A percentile compares a stretch with the other conserved stretches of the same genome.
Evolutionary conservation across 306 rosid species (phyloP).

Genomic region (Neltuma alba): DNA sequence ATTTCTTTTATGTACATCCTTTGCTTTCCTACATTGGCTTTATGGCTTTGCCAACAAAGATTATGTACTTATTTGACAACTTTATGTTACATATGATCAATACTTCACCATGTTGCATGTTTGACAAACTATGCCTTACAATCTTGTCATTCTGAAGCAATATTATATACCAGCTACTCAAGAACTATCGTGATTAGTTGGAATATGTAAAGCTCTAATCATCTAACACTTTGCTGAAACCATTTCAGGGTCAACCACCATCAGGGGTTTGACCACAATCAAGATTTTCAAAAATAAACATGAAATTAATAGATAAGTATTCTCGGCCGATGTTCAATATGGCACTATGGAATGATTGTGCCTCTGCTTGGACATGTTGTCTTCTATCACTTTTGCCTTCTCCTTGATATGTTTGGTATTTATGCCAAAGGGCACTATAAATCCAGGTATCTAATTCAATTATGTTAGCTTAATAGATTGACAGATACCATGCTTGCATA

Average conservation of each 20-base stretch:
- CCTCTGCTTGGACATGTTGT: slow-evolving; percentile 67
- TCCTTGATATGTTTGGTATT: slow-evolving; percentile 62
- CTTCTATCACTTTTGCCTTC: slow-evolving; percentile 59
- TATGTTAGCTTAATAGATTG: neutral
- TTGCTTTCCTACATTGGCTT: neutral
- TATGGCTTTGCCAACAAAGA: neutral
- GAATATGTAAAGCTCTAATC: slow-evolving; percentile 76
- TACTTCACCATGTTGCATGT: slow-evolving; percentile 15
- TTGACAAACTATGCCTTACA: slow-evolving; percentile 11
- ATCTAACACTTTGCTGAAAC: slow-evolving; percentile 81
- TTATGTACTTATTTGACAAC: neutral
- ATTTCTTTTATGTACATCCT: neutral
- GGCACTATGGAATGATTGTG: slow-evolving; percentile 73
- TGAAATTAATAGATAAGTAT: slow-evolving; percentile 61
- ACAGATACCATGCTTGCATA: neutral
- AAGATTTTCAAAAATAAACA: slow-evolving; percentile 62
- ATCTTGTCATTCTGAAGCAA: slow-evolving; percentile 20
- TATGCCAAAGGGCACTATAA: slow-evolving; percentile 57
- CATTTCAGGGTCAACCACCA: slow-evolving; percentile 69
- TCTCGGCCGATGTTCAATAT: slow-evolving; percentile 57
- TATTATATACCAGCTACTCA: slow-evolving; percentile 49
- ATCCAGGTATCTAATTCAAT: slow-evolving; percentile 54
- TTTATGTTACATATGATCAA: slow-evolving; percentile 10
- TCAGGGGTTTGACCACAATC: slow-evolving; percentile 68
- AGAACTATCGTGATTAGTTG: slow-evolving; percentile 66